Conservation (phyloP, 2,329 filamentous ascomycete species). For the Cercospora beticola region DNA sequence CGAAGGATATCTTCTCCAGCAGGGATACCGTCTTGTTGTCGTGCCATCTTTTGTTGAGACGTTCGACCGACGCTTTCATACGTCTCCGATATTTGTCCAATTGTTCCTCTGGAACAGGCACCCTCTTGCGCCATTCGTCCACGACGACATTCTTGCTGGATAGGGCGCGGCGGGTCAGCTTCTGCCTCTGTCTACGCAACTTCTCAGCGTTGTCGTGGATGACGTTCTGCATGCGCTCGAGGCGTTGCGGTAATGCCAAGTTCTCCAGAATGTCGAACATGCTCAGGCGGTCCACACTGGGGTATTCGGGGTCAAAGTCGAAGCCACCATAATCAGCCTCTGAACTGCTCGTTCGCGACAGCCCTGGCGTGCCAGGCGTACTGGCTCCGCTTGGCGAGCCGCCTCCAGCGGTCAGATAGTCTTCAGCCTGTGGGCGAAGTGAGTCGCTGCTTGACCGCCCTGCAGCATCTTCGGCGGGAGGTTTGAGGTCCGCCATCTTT, state of each 20-base stretch:
- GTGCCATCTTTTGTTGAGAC: constrained; percentile 80
- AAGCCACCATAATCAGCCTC: constrained; percentile 76
- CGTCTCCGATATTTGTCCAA: constrained; percentile 84
- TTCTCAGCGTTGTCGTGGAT: constrained; percentile 81
- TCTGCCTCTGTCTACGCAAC: constrained; percentile 78
- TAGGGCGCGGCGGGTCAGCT: constrained; percentile 70
- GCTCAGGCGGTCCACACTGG: constrained; percentile 83
- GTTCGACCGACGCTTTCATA: constrained; percentile 87
- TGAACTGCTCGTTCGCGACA: constrained; percentile 78
- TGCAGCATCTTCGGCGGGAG: constrained; percentile 16
- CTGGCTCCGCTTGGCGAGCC: constrained; percentile 40
- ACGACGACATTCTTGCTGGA: constrained; percentile 86
- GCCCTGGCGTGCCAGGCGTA: constrained; percentile 46
- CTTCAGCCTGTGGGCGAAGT: constrained; percentile 21
- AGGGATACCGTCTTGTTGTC: constrained; percentile 84
- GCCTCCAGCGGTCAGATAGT: constrained; percentile 40
- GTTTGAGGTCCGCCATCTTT: constrained; percentile 32
- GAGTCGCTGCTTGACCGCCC: constrained; percentile 21
- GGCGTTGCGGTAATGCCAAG: constrained; percentile 79
- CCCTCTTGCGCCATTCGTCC: constrained; percentile 84
- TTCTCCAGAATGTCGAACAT: constrained; percentile 95
- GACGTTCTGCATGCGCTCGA: constrained; percentile 85
- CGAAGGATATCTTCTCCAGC: constrained; percentile 93
- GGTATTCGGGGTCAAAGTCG: constrained; percentile 79
- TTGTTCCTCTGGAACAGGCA: constrained; percentile 81